These are phyloP conservation scores for Nemania sp. DNA, from an alignment of 2,329 filamentous ascomycete genomes.

Conservation along the genomic window DNA sequence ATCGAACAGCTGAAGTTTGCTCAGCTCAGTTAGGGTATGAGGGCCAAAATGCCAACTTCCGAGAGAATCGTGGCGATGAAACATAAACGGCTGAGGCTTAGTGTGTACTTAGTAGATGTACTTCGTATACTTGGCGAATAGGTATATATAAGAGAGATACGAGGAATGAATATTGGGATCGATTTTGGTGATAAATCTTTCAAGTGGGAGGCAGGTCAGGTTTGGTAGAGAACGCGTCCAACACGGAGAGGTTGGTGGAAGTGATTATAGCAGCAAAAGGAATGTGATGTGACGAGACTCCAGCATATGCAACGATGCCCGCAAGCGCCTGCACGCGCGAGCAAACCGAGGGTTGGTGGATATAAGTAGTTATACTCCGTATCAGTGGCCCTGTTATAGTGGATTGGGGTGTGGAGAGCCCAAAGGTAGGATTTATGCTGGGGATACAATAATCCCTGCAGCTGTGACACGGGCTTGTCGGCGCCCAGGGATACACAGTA, in stretches of 20 bases:
- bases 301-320: conserved; percentile 20
- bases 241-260: conserved; percentile 3
- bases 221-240: conserved; percentile 7
- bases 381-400: background rate
- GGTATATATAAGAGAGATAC: too few species aligned
- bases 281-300: conserved; percentile 8
- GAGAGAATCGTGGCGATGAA: conserved; percentile 9
- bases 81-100: conserved; percentile 2
- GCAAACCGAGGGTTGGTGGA: background rate
- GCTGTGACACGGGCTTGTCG: conserved; percentile 18
- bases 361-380: background rate
- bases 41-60: background rate
- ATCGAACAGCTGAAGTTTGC: background rate
- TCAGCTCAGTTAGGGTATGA: background rate
- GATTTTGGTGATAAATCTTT: too few species aligned
- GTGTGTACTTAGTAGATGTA: background rate
- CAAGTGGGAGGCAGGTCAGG: background rate
- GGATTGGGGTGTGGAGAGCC: conserved; percentile 9
- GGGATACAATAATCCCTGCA: conserved; percentile 8
- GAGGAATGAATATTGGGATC: too few species aligned
- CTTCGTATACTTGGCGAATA: too few species aligned
- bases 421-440: too few species aligned
- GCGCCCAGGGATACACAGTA: conserved; percentile 13
- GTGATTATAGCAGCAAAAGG: conserved; percentile 10
- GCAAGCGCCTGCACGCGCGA: background rate